Conservation (phyloP, 2,329 filamentous ascomycete species). For the Sarocladium oryzae region DNA sequence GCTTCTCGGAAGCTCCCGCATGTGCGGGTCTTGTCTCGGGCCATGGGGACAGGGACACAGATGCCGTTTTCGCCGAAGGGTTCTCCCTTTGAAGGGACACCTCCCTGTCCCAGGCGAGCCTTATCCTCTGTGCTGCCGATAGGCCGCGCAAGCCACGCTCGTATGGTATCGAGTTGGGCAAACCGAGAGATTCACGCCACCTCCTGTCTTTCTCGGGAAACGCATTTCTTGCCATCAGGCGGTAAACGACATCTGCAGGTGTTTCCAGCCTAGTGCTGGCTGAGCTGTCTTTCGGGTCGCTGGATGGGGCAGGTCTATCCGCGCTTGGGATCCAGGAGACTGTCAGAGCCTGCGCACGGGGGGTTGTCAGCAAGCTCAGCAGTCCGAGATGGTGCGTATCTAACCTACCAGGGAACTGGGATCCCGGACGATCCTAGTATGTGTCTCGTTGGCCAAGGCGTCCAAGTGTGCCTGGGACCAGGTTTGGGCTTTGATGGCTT, state of each 20-base stretch:
- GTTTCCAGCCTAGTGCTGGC: slow-evolving; percentile 29
- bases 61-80: neutral
- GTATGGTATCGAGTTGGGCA: neutral
- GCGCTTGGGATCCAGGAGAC: slow-evolving; percentile 27
- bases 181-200: no score
- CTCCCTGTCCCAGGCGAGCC: neutral
- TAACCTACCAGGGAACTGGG: neutral
- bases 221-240: slow-evolving; percentile 23
- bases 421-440: neutral
- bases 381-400: neutral
- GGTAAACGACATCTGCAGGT: slow-evolving; percentile 36
- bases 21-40: neutral
- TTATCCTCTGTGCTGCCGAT: neutral
- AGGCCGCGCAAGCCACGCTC: slow-evolving; percentile 10
- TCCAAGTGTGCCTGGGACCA: slow-evolving; percentile 17
- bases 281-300: neutral
- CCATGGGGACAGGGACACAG: neutral
- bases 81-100: neutral
- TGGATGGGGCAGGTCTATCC: neutral
- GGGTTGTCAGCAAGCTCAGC: neutral
- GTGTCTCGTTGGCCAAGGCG: neutral
- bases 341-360: neutral
- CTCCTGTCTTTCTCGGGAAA: slow-evolving; percentile 17
- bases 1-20: neutral
- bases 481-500: slow-evolving; percentile 13